These are phyloP conservation scores for Colletotrichum orbiculare DNA, from an alignment of 2,329 filamentous ascomycete genomes.

Conservation along the genomic window DNA sequence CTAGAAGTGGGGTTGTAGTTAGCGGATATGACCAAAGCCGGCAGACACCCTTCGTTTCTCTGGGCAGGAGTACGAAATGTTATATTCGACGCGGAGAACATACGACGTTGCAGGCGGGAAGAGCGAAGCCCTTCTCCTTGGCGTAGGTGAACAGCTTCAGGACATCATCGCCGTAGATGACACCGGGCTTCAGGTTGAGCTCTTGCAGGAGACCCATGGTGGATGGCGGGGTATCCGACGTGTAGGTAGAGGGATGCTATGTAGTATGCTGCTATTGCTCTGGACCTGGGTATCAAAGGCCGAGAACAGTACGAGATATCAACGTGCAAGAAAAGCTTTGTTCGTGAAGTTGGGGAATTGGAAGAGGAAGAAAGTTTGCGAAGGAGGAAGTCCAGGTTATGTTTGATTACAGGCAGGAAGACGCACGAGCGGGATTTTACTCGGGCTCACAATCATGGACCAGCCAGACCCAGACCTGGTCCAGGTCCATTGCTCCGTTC, in stretches of 20 bases:
- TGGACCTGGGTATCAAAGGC: not conserved
- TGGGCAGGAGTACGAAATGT: not conserved
- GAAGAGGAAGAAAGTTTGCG: constrained; percentile 19
- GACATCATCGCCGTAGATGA: constrained; percentile 66
- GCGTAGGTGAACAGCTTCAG: constrained; percentile 86
- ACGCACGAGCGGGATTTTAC: constrained; percentile 36
- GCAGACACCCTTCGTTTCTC: not conserved
- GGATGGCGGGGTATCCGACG: constrained; percentile 33
- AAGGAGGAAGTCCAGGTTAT: constrained; percentile 30
- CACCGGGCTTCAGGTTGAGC: constrained; percentile 63
- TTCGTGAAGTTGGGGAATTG: not conserved
- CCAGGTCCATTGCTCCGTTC: constrained; percentile 16
- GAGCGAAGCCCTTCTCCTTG: constrained; percentile 87
- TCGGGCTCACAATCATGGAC: constrained; percentile 20
- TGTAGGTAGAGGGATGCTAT: constrained; percentile 1
- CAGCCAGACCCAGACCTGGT: constrained; percentile 1
- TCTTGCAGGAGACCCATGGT: constrained; percentile 49
- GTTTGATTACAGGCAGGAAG: constrained; percentile 24
- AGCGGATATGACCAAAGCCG: constrained; percentile 20
- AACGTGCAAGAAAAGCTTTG: not conserved
- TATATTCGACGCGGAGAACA: constrained; percentile 11
- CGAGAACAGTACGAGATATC: not conserved
- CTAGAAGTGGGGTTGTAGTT: constrained; percentile 32
- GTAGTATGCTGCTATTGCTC: constrained; percentile 15
- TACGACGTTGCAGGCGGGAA: constrained; percentile 87